These are phyloP conservation scores for Colletotrichum salicis DNA, from an alignment of 2,329 filamentous ascomycete species.

Conservation along the genomic window DNA sequence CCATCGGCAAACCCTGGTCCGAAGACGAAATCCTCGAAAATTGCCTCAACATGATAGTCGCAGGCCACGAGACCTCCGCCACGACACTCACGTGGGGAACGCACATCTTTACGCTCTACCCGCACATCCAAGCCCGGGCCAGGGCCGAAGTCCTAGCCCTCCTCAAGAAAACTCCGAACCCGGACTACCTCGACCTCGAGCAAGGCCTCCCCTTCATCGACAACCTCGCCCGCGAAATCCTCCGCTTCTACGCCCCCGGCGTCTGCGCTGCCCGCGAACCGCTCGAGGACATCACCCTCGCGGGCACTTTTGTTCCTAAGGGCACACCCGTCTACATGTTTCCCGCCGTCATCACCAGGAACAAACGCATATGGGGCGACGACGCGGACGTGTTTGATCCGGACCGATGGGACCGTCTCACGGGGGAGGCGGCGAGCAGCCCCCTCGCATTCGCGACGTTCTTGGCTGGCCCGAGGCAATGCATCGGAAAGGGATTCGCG, in stretches of 20 bases:
- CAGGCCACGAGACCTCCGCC: slow-evolving; percentile 58
- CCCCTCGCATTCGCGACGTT: slow-evolving; percentile 50
- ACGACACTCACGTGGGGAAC: slow-evolving; percentile 53
- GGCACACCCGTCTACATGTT: slow-evolving; percentile 49
- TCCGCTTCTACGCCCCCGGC: slow-evolving; percentile 53
- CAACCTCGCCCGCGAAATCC: slow-evolving; percentile 55
- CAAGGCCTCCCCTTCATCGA: slow-evolving; percentile 53
- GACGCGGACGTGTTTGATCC: slow-evolving; percentile 50
- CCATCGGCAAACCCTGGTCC: slow-evolving; percentile 35
- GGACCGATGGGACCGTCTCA: slow-evolving; percentile 47
- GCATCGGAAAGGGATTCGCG: slow-evolving; percentile 50
- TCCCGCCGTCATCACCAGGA: slow-evolving; percentile 48
- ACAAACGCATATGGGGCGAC: slow-evolving; percentile 50
- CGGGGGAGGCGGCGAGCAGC: slow-evolving; percentile 38
- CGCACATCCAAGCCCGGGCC: slow-evolving; percentile 49
- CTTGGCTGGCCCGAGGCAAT: slow-evolving; percentile 49
- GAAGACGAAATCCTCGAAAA: slow-evolving; percentile 50
- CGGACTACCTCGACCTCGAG: slow-evolving; percentile 51
- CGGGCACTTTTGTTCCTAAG: slow-evolving; percentile 47
- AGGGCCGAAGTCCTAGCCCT: slow-evolving; percentile 54
- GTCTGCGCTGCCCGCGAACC: slow-evolving; percentile 46
- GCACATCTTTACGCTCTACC: slow-evolving; percentile 50
- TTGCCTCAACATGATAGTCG: slow-evolving; percentile 55
- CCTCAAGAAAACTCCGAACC: slow-evolving; percentile 47
- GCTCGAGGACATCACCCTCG: slow-evolving; percentile 44